Base-by-base conservation (phyloP, 2,329 filamentous ascomycete species). In the Aaosphaeria arxii region DNA sequence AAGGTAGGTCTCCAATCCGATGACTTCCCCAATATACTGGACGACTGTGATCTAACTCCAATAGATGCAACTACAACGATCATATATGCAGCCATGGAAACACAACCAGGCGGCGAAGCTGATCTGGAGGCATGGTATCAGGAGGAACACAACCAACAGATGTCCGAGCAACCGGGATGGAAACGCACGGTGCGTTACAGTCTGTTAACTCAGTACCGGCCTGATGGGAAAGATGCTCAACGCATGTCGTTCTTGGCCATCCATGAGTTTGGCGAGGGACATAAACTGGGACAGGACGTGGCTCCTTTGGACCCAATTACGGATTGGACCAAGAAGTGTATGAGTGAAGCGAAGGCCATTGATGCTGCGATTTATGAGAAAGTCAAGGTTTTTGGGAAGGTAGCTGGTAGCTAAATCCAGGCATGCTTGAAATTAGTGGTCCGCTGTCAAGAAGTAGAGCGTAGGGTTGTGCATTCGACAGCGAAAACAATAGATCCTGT, bases 121-220 rank as follows among this genome's bases (percentile, higher is more conserved):
- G 60, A 67, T 6, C 47, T 67, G 5, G 62, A 66, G 31, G 52
- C 52, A 5, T 66, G 64, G 63, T 68, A 68, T 40, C 51, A 61
- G 5, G 49, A 64, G 28, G 65, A 69, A 39, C 63, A 68, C 40
- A 65, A 67, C 11, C 49, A 65, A 42, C 61, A 67, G 36, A 66
- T 68, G 58, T 62, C 58, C 4, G 46, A 60, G 35, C 49, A 69
- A 45, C 60, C 60, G 1, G 62, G 59, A 4, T 65, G 56, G 53
- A 52, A 53, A 17, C 60, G 63, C 4, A 61, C 63, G 4, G 56
- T 52, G 11, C 58, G 61, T 2, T 66, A 54, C 40, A 54, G 43
- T 31, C 51, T 56, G 6, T 29, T 62, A 2, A 47, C 51, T 13
- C 51, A 56, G n/a, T 48, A 58, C 7, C 32, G 48, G 1, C 51